Conservation (phyloP, 306 rosid species). For the Quercus agrifolia region DNA sequence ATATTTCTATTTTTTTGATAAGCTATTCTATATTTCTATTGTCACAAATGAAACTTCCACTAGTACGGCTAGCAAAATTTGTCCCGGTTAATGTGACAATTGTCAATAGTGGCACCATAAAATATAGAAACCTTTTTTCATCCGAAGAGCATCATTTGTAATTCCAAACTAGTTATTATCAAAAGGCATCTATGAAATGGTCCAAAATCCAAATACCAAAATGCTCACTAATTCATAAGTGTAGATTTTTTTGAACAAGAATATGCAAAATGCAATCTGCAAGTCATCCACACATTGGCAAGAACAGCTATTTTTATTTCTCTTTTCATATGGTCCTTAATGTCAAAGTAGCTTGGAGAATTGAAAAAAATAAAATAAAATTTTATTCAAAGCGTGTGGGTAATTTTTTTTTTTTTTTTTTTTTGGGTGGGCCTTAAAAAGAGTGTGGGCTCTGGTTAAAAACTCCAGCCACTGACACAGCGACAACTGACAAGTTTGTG, state of each 20-base stretch:
- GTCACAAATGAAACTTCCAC: neutral
- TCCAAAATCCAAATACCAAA: no score
- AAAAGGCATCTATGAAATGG: no score
- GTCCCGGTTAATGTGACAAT: neutral
- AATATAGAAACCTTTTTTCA: neutral
- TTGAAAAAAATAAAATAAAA: neutral
- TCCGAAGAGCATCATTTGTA: neutral
- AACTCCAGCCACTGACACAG: neutral
- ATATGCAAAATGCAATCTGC: no score
- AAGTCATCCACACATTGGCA: no score
- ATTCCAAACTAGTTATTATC: neutral
- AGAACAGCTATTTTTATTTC: no score
- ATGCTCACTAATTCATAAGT: no score
- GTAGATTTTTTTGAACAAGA: no score
- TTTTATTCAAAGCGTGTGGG: slow-evolving; percentile 8
- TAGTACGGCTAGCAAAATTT: neutral
- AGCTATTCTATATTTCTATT: neutral
- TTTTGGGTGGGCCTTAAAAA: neutral
- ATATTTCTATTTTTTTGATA: neutral
- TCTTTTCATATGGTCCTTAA: no score
- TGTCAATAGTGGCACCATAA: neutral
- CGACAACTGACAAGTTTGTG: neutral
- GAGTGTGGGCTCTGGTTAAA: neutral
- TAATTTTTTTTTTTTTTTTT: no score
- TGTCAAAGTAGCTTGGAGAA: neutral